Percentiles rank a stretch among this genome's conserved stretches.
phyloP scores from a whole-genome alignment of 1,284 basidiomycete species.

The Inonotus obliquus region DNA sequence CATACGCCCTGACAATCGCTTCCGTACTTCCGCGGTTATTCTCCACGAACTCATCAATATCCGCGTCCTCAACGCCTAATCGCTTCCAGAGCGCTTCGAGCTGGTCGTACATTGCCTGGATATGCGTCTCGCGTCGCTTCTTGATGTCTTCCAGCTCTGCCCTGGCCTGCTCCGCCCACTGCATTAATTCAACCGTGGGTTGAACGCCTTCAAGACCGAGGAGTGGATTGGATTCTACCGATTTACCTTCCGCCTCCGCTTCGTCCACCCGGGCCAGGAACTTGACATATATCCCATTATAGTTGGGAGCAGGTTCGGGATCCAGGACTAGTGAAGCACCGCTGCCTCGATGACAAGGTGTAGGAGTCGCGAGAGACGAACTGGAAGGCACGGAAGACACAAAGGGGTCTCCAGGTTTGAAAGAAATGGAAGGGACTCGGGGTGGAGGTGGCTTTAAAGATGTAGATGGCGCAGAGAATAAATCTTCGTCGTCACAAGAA shows the following conservation, averaged over 20 bases:
- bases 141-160: constrained; percentile 65
- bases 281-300: constrained; percentile 54
- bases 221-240: constrained; percentile 37
- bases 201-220: constrained; percentile 56
- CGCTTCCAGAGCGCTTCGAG: constrained; percentile 78
- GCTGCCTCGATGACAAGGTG: constrained; percentile 11
- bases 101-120: constrained; percentile 84
- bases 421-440: constrained; percentile 31
- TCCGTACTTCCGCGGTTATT: constrained; percentile 74
- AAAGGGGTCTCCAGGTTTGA: constrained; percentile 31
- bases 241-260: constrained; percentile 44
- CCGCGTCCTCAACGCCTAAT: constrained; percentile 64
- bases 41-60: constrained; percentile 82
- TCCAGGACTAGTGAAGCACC: constrained; percentile 4
- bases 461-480: constrained; percentile 24
- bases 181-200: constrained; percentile 57
- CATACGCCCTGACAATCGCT: constrained; percentile 72
- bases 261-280: constrained; percentile 63
- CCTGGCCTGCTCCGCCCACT: constrained; percentile 57
- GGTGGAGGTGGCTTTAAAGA: constrained; percentile 31
- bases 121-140: constrained; percentile 63
- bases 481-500: constrained; percentile 40
- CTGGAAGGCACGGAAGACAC: constrained; percentile 10
- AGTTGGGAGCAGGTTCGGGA: constrained; percentile 36
- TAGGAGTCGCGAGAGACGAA: constrained; percentile 15